Evolutionary conservation across 768 basidiomycete species (phyloP).

Genomic region (Sporobolomyces phaffii): DNA sequence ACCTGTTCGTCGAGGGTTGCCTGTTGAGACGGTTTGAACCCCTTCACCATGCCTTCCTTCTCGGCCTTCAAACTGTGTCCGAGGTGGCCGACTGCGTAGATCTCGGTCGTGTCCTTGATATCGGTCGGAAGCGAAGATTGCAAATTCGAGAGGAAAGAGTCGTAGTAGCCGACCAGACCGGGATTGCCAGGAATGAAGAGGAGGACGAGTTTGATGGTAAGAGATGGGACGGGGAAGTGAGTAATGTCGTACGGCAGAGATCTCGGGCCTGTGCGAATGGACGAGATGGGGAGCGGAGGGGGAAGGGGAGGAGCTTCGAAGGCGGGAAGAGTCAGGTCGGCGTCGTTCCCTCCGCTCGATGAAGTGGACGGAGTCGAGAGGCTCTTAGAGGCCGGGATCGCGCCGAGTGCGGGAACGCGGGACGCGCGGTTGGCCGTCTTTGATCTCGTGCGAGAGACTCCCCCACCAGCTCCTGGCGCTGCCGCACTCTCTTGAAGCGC

Average conservation of each 20-base stretch:
- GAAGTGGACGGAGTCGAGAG: not conserved
- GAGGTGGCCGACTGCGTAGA: constrained; percentile 52
- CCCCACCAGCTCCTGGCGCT: not conserved
- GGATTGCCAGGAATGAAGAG: constrained; percentile 50
- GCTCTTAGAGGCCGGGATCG: not conserved
- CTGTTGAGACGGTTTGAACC: constrained; percentile 6
- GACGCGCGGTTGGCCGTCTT: not conserved
- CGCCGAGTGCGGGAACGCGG: not conserved
- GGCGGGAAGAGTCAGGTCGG: constrained; percentile 3
- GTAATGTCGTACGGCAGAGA: constrained; percentile 14
- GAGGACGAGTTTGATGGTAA: constrained; percentile 19
- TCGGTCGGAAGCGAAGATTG: constrained; percentile 44
- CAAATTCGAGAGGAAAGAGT: constrained; percentile 58
- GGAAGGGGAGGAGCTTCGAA: constrained; percentile 14
- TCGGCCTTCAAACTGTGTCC: constrained; percentile 49
- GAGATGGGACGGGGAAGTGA: not conserved
- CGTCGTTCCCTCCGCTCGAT: too few relatives aligned
- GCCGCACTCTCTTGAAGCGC: not conserved
- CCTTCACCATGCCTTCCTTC: not conserved
- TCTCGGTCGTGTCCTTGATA: constrained; percentile 2
- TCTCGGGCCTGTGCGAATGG: constrained; percentile 6
- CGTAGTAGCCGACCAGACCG: constrained; percentile 64
- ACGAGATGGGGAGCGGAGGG: constrained; percentile 1
- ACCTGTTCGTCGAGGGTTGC: constrained; percentile 44
- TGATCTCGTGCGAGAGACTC: not conserved